These are phyloP conservation scores for Backusella sp. DNA, from an alignment of 192 early-diverging fungal genomes.

Conservation along the genomic window DNA sequence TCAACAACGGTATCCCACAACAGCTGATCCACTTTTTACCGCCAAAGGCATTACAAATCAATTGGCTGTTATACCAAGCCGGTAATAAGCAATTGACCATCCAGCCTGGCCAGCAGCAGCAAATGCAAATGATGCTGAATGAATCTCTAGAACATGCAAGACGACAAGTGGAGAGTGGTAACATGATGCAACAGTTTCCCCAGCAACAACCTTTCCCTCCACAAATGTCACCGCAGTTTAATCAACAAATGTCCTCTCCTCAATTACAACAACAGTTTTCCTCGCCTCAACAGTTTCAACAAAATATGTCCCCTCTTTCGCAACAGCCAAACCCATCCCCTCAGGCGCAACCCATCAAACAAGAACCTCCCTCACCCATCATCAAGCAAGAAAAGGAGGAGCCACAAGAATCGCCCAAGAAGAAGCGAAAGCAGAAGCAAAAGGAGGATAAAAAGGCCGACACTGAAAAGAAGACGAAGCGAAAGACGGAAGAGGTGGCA, in stretches of 20 bases:
- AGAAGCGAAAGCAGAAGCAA: not conserved
- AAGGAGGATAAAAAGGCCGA: not conserved
- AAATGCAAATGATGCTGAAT: constrained; percentile 27
- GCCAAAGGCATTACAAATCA: constrained; percentile 25
- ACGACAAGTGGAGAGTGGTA: not conserved
- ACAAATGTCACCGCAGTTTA: not conserved
- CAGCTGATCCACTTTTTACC: constrained; percentile 26
- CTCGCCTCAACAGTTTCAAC: not conserved
- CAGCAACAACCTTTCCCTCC: constrained; percentile 8
- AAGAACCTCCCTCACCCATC: not conserved
- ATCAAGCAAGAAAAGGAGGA: not conserved
- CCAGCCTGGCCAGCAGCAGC: constrained; percentile 25
- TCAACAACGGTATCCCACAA: constrained; percentile 25
- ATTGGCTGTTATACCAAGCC: constrained; percentile 32
- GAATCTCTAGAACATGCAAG: constrained; percentile 14
- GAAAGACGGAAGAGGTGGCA: not conserved
- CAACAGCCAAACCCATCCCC: constrained; percentile 14
- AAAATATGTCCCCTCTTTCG: not conserved
- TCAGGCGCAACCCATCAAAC: constrained; percentile 4
- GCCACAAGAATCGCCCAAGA: not conserved
- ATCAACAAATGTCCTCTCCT: not conserved
- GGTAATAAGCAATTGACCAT: constrained; percentile 14
- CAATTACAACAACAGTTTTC: not conserved
- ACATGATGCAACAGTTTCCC: not conserved
- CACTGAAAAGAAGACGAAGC: not conserved